phyloP scores from a whole-genome alignment of 1,139 yeast species.

The Martiniozyma asiatica region DNA sequence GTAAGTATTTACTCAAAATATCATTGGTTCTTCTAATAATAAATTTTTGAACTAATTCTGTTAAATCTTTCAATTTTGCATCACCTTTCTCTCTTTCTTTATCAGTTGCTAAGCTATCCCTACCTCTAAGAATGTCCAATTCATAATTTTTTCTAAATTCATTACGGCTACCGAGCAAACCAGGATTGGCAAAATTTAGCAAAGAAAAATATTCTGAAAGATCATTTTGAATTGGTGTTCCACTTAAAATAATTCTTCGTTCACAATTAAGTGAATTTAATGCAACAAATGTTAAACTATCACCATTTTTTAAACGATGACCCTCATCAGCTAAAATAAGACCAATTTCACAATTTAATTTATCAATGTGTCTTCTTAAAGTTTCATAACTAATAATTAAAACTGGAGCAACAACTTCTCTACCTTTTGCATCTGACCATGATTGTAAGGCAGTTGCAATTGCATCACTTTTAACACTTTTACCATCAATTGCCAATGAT shows the following conservation, averaged over 20 bases:
- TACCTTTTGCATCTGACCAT: conserved; percentile 86
- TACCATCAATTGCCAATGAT: conserved; percentile 89
- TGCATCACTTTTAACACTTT: conserved; percentile 54
- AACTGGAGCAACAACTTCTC: conserved; percentile 87
- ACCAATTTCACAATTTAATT: conserved; percentile 75
- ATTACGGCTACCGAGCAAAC: conserved; percentile 69
- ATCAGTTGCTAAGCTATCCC: conserved; percentile 87
- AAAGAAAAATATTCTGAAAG: conserved; percentile 88
- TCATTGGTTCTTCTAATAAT: conserved; percentile 95
- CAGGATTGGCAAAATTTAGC: conserved; percentile 89
- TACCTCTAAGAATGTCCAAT: conserved; percentile 62
- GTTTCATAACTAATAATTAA: conserved; percentile 94
- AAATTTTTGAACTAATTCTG: conserved; percentile 71
- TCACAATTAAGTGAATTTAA: conserved; percentile 72
- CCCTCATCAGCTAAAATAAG: conserved; percentile 92
- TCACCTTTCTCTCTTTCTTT: conserved; percentile 67
- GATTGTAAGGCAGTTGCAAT: conserved; percentile 58
- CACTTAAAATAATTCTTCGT: conserved; percentile 84
- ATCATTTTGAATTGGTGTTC: conserved; percentile 97
- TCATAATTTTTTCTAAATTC: conserved; percentile 86
- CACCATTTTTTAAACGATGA: conserved; percentile 89
- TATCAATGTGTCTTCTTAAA: conserved; percentile 71
- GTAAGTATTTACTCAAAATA: conserved; percentile 82
- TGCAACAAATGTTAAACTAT: conserved; percentile 84
- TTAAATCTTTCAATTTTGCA: conserved; percentile 54